Evolutionary conservation across 2,329 filamentous ascomycete species (phyloP), one percentile per base, ranked within the genome.

Genomic region (Talaromyces islandicus): DNA sequence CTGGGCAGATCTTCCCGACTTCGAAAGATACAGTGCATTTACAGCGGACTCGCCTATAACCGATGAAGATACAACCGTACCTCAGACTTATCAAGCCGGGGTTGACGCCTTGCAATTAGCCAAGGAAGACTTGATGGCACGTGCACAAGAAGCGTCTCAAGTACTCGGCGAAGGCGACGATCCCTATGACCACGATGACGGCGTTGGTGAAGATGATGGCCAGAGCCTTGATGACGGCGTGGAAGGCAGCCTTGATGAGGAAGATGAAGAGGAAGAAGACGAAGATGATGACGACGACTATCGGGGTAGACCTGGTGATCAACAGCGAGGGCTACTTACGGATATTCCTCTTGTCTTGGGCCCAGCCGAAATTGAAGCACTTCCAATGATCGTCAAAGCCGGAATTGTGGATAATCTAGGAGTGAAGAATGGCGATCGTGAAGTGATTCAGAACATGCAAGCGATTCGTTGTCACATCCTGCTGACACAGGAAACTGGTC

Each of bases 381-480:
- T 97, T 57, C 93, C 96, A 59, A 96, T 97, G 92, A 95, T 97
- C 62, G 88, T 97, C 68, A 96, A 97, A 79, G 92, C 91, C 14
- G 95, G 92, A 63, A 95, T 97, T 57, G 86, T 96, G 24, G 90
- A 95, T 61, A 90, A 89, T 62, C 88, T 89, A 64, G 85, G 87
- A 0, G 77, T 85, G 7, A 89, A 87, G 51, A 88, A 88, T 19
- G 89, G 79, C 10, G 80, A 85, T 56, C 78, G 80, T 46, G 81
- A 80, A 63, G 83, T 81, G 10, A 76, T 82, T 3, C 78, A 91
- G 70, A 96, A 93, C 70, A 87, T 96, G 76, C 92, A 97, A 73
- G 91, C 92, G 63, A 91, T 93, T 1, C 83, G 93, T 24, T 97
- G 92, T 69, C 90, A 95, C 70, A 89, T 97, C 70, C 85, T 97